These are phyloP conservation scores for Botrytis deweyae DNA, from an alignment of 2,329 filamentous ascomycete genomes.

Conservation along the genomic window DNA sequence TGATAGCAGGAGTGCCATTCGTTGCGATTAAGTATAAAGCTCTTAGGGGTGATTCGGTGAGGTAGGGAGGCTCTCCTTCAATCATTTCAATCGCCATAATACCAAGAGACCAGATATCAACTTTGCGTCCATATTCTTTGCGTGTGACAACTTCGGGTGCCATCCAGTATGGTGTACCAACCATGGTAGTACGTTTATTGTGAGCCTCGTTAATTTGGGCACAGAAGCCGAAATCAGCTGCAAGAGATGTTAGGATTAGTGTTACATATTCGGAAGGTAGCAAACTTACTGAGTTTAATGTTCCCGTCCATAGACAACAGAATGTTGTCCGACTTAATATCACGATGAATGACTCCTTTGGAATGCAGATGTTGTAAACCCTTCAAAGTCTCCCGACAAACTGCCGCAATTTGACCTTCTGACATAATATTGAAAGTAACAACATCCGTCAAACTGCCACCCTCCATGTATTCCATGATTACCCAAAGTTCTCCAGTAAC, in stretches of 20 bases:
- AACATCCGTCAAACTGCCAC: constrained; percentile 93
- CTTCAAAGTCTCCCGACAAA: constrained; percentile 88
- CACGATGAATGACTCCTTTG: constrained; percentile 95
- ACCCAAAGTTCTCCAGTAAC: constrained; percentile 93
- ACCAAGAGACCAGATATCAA: constrained; percentile 96
- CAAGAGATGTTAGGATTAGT: constrained; percentile 38
- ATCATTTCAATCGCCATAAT: constrained; percentile 99
- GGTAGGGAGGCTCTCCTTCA: constrained; percentile 93
- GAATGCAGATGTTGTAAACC: constrained; percentile 94
- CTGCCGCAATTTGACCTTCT: constrained; percentile 93
- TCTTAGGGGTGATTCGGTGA: constrained; percentile 90
- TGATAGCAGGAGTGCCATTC: constrained; percentile 91
- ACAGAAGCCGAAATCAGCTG: constrained; percentile 97
- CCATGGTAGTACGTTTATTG: constrained; percentile 98
- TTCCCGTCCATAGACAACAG: constrained; percentile 89
- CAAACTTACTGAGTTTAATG: constrained; percentile 86
- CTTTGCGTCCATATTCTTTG: constrained; percentile 97
- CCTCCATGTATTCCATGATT: constrained; percentile 99
- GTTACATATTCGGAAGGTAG: background rate
- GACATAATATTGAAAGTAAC: constrained; percentile 99
- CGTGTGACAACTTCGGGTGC: constrained; percentile 95
- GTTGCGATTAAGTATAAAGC: constrained; percentile 96
- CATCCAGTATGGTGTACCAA: constrained; percentile 99
- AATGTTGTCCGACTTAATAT: constrained; percentile 99
- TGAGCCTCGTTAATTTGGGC: constrained; percentile 97